Base-by-base conservation (phyloP, 176 grass and related monocot species). In the Melocanna baccifera region DNA sequence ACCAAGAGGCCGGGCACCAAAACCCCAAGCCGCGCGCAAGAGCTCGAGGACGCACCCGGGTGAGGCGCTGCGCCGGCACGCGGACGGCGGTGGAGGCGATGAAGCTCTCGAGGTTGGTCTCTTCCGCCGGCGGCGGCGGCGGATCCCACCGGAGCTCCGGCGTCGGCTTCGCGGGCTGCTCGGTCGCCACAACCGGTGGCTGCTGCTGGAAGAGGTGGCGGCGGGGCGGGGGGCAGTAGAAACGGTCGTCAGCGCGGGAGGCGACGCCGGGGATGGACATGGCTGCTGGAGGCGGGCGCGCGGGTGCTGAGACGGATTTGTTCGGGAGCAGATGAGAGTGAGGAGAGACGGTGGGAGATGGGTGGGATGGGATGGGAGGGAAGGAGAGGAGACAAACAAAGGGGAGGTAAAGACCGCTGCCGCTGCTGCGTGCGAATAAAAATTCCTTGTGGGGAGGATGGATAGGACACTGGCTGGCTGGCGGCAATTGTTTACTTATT, bases 161-260 rank as follows among this genome's bases (percentile, higher is more conserved):
- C 52, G 91, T 20, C 76, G 81, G 47, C 59, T 79, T 79, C 59
- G 40, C 66, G 74, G 83, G 25, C 66, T 19, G 34, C 22, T 71
- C 62, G 1, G 30, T 39, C 13, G 71, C 71, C 16, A 23, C n/a
- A 26, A 22, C 29, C 61, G 37, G 15, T 12, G 36, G 63, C 64
- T 85, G 76, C 76, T 66, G 67, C 12, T 81, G 67, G 32, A 80
- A 86, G 16, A 86, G 75, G 65, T 78, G 83, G 23, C 93, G 91
- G 83, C 86, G 84, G 1, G 88, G 69, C 14, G 89, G 94, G 6
- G 94, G 88, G 29, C 84, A 89, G 87, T 97, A 97, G 74, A 93
- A 89, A 52, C 91, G 80, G 52, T 96, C 89, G 62, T 47, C 88
- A 10, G 25, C 80, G 51, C 69, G 70, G 78, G 84, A 71, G 34